These are phyloP conservation scores for Yamadazyma triangularis DNA, from an alignment of 1,139 yeast species.

Conservation along the genomic window DNA sequence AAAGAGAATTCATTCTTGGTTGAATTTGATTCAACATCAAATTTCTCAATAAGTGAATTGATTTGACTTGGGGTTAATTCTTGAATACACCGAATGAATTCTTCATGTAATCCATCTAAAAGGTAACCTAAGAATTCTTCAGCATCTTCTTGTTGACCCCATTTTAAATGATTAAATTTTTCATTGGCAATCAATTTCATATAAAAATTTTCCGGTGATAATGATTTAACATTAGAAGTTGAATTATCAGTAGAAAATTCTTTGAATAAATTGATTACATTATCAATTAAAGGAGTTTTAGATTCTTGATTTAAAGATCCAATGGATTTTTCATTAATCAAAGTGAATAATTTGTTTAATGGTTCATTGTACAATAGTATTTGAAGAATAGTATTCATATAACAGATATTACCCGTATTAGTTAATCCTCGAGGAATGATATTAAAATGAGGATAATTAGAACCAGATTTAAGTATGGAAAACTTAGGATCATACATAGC, in stretches of 20 bases:
- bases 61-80: conserved; percentile 40
- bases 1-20: conserved; percentile 4
- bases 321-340: conserved; percentile 55
- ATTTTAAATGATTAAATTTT: conserved; percentile 71
- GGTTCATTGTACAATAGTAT: conserved; percentile 77
- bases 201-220: conserved; percentile 66
- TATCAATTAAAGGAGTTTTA: conserved; percentile 72
- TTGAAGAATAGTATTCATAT: conserved; percentile 90
- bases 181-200: conserved; percentile 52
- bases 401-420: conserved; percentile 90
- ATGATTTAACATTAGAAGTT: conserved; percentile 22
- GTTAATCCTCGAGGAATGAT: conserved; percentile 64
- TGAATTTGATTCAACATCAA: conserved; percentile 23
- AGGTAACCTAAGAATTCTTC: conserved; percentile 91
- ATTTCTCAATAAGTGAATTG: conserved; percentile 36
- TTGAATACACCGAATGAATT: conserved; percentile 61
- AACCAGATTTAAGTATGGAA: conserved; percentile 12
- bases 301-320: conserved; percentile 37
- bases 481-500: conserved; percentile 34
- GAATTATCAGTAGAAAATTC: conserved; percentile 31
- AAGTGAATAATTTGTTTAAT: conserved; percentile 60
- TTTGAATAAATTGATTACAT: conserved; percentile 53
- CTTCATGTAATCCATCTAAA: conserved; percentile 89
- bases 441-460: conserved; percentile 23
- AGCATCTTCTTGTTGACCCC: conserved; percentile 98